These are phyloP conservation scores for Aspergillus bombycis DNA, from an alignment of 2,329 filamentous ascomycete species.

Conservation along the genomic window DNA sequence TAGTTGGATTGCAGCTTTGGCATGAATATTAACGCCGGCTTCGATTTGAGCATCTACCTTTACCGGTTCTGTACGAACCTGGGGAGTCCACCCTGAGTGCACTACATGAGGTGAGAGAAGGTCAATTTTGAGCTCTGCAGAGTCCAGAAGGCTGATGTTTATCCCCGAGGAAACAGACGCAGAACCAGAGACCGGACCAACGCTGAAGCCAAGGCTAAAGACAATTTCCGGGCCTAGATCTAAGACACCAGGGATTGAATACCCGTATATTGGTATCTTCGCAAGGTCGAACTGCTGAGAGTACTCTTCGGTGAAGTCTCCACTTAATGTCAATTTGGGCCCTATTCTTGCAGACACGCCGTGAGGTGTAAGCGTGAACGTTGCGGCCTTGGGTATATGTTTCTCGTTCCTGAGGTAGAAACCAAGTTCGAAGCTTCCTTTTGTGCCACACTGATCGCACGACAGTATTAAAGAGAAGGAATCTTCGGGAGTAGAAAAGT, in stretches of 20 bases:
- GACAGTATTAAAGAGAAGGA: constrained; percentile 14
- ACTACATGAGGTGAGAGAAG: constrained; percentile 21
- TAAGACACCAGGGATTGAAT: constrained; percentile 23
- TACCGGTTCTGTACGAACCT: constrained; percentile 15
- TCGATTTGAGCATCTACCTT: constrained; percentile 21
- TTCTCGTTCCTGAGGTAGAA: constrained; percentile 21
- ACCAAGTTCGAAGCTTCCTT: constrained; percentile 25
- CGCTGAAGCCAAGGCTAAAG: constrained; percentile 20
- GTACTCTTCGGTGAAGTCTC: constrained; percentile 19
- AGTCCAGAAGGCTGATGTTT: constrained; percentile 20
- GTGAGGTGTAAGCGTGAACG: constrained; percentile 18
- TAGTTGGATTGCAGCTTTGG: constrained; percentile 21
- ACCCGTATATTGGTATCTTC: constrained; percentile 25
- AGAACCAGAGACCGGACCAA: constrained; percentile 25
- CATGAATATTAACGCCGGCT: constrained; percentile 15
- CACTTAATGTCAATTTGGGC: constrained; percentile 22
- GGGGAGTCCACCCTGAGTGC: constrained; percentile 19
- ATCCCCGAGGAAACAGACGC: constrained; percentile 23
- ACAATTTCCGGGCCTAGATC: constrained; percentile 24
- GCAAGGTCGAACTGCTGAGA: constrained; percentile 20
- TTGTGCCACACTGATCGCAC: constrained; percentile 23
- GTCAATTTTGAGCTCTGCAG: constrained; percentile 25
- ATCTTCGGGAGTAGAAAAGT: constrained; percentile 14
- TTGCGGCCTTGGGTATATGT: constrained; percentile 17
- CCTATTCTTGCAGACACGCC: constrained; percentile 21